phyloP scores from a whole-genome alignment of 2,329 filamentous ascomycete species.

The Colletotrichum sp. region DNA sequence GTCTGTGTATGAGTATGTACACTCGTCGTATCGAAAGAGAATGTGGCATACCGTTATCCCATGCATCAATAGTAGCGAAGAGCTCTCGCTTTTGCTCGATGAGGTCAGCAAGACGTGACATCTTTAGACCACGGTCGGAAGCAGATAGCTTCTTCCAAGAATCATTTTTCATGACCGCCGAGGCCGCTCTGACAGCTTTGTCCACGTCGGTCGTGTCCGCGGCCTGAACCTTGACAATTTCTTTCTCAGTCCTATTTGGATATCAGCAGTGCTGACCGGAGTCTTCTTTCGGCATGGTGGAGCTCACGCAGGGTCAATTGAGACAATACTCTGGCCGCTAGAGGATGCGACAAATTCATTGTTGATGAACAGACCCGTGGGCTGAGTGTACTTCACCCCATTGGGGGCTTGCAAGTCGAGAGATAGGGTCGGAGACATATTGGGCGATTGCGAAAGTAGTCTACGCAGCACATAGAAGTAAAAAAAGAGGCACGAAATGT shows the following conservation, averaged over 20 bases:
- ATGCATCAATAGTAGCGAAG: conserved; percentile 68
- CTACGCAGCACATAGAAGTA: background rate
- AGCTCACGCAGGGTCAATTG: conserved; percentile 60
- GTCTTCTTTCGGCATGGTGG: background rate
- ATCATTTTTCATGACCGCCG: conserved; percentile 41
- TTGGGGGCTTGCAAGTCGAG: conserved; percentile 72
- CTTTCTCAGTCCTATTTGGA: background rate
- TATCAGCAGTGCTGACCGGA: background rate
- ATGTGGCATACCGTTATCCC: conserved; percentile 56
- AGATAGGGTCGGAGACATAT: conserved; percentile 13
- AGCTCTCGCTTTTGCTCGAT: conserved; percentile 65
- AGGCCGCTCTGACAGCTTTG: background rate
- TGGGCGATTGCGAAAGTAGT: background rate
- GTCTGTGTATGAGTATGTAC: background rate
- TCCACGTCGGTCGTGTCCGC: background rate
- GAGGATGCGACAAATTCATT: conserved; percentile 73
- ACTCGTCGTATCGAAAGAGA: background rate
- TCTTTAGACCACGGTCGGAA: conserved; percentile 66
- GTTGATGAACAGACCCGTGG: conserved; percentile 77
- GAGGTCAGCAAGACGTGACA: conserved; percentile 74
- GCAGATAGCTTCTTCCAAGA: conserved; percentile 72
- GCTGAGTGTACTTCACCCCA: conserved; percentile 69
- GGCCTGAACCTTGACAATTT: background rate
- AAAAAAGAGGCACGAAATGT: background rate
- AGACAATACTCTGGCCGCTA: conserved; percentile 60